Conservation (phyloP, 2,329 filamentous ascomycete genomes). For the Trematosphaeria pertusa region DNA sequence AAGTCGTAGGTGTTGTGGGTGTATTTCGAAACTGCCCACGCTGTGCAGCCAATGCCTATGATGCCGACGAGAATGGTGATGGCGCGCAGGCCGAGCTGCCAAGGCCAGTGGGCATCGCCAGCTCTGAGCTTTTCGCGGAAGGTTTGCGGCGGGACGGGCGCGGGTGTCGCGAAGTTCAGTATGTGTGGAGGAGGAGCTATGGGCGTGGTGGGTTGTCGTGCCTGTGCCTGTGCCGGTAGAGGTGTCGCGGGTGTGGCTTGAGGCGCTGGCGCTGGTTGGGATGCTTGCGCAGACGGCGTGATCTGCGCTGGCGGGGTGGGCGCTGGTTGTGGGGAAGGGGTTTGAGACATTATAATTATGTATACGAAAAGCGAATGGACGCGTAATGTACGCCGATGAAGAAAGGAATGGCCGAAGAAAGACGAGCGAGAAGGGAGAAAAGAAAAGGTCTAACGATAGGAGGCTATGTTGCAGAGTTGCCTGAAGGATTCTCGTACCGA, state of each 20-base stretch:
- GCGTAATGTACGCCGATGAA: constrained; percentile 1
- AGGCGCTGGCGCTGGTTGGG: background rate
- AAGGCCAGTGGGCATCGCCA: constrained; percentile 39
- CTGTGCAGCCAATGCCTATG: constrained; percentile 42
- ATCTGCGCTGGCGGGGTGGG: background rate
- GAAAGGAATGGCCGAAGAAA: background rate
- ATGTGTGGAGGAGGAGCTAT: background rate
- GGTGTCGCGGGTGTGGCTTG: background rate
- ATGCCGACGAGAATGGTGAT: constrained; percentile 31
- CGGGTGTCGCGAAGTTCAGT: too few species aligned
- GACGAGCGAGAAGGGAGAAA: background rate
- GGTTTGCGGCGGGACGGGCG: constrained; percentile 5
- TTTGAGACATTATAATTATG: constrained; percentile 10
- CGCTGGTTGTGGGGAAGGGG: background rate
- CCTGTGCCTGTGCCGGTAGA: background rate
- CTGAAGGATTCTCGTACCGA: background rate
- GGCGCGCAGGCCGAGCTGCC: constrained; percentile 34
- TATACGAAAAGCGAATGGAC: constrained; percentile 8
- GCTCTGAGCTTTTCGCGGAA: constrained; percentile 35
- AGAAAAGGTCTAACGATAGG: background rate
- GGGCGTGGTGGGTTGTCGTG: background rate
- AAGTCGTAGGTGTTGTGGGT: constrained; percentile 2
- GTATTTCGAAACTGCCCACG: constrained; percentile 25
- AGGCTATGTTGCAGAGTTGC: background rate
- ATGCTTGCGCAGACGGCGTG: too few species aligned